A percentile compares a stretch with the other conserved stretches of the same genome.
Conservation (phyloP, 768 basidiomycete species). For the Hypsizygus marmoreus region DNA sequence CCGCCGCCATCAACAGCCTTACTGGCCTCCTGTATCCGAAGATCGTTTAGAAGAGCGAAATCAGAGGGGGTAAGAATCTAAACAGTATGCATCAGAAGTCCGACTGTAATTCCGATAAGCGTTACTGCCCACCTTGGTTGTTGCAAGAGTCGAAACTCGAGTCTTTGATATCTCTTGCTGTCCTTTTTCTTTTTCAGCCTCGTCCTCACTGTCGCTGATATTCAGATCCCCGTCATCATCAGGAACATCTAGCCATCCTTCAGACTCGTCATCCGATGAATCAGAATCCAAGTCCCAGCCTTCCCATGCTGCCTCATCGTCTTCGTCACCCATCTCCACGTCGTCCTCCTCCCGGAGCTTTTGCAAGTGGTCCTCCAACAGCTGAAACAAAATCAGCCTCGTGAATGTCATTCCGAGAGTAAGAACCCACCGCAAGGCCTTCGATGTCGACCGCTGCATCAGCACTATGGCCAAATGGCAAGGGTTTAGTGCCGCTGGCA, state of each 20-base stretch:
- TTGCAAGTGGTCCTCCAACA: constrained; percentile 85
- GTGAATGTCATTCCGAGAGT: not conserved
- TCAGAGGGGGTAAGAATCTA: constrained; percentile 98
- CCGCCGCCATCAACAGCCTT: constrained; percentile 70
- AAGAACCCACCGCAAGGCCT: constrained; percentile 73
- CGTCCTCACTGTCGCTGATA: constrained; percentile 88
- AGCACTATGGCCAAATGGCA: constrained; percentile 81
- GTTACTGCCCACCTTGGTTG: constrained; percentile 64
- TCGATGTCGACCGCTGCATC: constrained; percentile 85
- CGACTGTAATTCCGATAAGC: not conserved
- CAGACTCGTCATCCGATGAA: constrained; percentile 54
- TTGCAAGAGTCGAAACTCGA: constrained; percentile 69
- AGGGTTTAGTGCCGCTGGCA: constrained; percentile 59
- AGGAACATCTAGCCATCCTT: constrained; percentile 83
- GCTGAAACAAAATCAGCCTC: constrained; percentile 41
- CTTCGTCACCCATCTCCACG: constrained; percentile 45
- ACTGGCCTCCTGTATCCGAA: constrained; percentile 77
- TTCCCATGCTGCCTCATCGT: constrained; percentile 75
- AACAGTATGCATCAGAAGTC: not conserved
- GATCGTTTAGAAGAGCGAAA: constrained; percentile 88
- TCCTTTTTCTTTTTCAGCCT: constrained; percentile 57
- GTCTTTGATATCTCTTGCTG: constrained; percentile 30
- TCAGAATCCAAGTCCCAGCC: constrained; percentile 88
- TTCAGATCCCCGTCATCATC: constrained; percentile 68
- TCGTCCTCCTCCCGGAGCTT: constrained; percentile 67